A percentile compares a stretch with the other conserved stretches of the same genome.
These are phyloP conservation scores for Alnus glutinosa DNA, from an alignment of 306 rosid genomes.

Conservation along the genomic window DNA sequence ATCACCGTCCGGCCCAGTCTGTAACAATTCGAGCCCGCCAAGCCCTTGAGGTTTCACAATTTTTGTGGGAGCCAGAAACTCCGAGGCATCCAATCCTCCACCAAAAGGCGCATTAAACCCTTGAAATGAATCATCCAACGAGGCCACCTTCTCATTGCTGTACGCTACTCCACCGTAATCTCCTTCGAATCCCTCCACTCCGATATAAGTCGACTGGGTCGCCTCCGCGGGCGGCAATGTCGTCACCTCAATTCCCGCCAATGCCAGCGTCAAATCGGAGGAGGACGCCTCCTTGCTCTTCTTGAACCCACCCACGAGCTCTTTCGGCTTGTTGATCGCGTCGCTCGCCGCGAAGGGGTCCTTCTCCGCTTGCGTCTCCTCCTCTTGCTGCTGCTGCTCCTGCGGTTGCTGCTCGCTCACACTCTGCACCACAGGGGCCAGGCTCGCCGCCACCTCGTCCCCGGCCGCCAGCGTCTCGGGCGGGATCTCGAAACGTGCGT, in stretches of 20 bases:
- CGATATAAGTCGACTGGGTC: slow-evolving; percentile 82
- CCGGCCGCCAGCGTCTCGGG: slow-evolving; percentile 82
- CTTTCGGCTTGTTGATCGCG: slow-evolving; percentile 73
- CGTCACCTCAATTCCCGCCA: slow-evolving; percentile 87
- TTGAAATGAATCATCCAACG: slow-evolving; percentile 84
- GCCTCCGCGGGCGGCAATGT: slow-evolving; percentile 91
- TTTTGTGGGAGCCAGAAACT: slow-evolving; percentile 71
- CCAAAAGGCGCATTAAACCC: slow-evolving; percentile 93
- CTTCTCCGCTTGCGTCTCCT: slow-evolving; percentile 56
- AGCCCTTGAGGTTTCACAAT: slow-evolving; percentile 68
- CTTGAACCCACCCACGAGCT: slow-evolving; percentile 79
- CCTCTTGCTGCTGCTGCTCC: slow-evolving; percentile 61
- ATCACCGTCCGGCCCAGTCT: slow-evolving; percentile 59
- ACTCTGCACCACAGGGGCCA: slow-evolving; percentile 52
- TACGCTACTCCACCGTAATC: slow-evolving; percentile 94
- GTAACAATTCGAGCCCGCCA: slow-evolving; percentile 91
- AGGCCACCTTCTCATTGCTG: slow-evolving; percentile 67
- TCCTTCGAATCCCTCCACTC: slow-evolving; percentile 97
- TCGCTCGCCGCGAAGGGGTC: slow-evolving; percentile 97
- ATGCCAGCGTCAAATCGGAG: slow-evolving; percentile 69
- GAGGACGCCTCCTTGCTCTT: slow-evolving; percentile 77
- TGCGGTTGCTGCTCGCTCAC: slow-evolving; percentile 52
- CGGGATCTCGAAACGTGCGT: slow-evolving; percentile 63
- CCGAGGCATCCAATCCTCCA: slow-evolving; percentile 92
- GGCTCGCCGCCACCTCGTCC: slow-evolving; percentile 59